phyloP scores from a whole-genome alignment of 306 rosid species.

The Psophocarpus tetragonolobus region DNA sequence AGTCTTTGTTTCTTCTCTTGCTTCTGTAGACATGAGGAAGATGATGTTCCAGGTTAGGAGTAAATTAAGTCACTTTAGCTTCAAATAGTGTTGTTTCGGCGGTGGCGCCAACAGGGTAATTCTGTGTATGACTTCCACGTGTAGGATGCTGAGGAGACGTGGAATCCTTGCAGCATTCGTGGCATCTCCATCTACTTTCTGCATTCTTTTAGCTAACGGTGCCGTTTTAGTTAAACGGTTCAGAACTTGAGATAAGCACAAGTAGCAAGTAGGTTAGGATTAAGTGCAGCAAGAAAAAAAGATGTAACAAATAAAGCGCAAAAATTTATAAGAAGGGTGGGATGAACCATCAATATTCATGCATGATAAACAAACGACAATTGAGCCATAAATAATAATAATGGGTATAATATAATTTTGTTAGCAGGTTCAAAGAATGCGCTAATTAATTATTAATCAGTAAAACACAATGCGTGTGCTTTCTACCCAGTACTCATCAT shows the following conservation, averaged over 20 bases:
- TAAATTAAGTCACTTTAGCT: background rate
- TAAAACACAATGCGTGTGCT: background rate
- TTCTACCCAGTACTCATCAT: background rate
- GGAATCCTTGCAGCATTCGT: conserved; percentile 45
- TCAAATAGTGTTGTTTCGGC: conserved; percentile 6
- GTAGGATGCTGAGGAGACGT: conserved; percentile 36
- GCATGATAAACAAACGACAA: background rate
- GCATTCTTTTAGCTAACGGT: background rate
- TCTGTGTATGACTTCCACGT: conserved; percentile 44
- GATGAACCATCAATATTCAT: background rate
- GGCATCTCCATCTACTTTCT: conserved; percentile 17
- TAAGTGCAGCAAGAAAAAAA: background rate
- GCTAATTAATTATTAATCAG: conserved; percentile 5
- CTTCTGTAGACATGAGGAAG: conserved; percentile 39
- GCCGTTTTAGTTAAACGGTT: background rate
- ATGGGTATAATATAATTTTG: background rate
- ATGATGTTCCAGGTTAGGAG: background rate
- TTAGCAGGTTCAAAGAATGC: background rate
- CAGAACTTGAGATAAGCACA: background rate
- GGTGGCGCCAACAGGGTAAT: background rate
- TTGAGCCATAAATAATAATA: background rate
- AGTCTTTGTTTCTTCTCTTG: background rate
- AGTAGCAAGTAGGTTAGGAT: background rate
- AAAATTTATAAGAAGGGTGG: background rate
- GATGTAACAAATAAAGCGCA: background rate